A percentile compares a stretch with the other conserved stretches of the same genome.
phyloP scores from a whole-genome alignment of 305 asterid species.

The Euphrasia arctica region DNA sequence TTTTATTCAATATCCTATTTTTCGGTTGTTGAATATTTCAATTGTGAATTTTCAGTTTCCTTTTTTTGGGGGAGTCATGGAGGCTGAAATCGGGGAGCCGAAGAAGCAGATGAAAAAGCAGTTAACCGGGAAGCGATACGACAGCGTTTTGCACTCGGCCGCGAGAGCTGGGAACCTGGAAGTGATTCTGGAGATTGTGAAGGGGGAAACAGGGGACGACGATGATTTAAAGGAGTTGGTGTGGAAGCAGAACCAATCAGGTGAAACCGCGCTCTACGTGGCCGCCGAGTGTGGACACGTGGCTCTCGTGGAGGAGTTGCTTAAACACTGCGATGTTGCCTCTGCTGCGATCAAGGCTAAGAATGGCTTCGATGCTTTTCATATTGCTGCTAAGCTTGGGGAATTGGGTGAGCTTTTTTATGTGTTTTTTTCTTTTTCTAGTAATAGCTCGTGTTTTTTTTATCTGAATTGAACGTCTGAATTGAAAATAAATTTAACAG shows the following conservation, averaged over 20 bases:
- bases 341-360: slow-evolving; percentile 63
- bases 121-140: slow-evolving; percentile 62
- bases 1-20: background rate
- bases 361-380: slow-evolving; percentile 79
- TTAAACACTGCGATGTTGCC: slow-evolving; percentile 44
- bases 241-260: slow-evolving; percentile 64
- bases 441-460: too few relatives aligned
- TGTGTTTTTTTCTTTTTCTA: too few relatives aligned
- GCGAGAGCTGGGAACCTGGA: slow-evolving; percentile 54
- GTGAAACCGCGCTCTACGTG: slow-evolving; percentile 68
- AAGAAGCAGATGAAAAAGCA: slow-evolving; percentile 60
- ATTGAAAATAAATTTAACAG: too few relatives aligned
- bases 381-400: slow-evolving; percentile 75
- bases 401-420: slow-evolving; percentile 42
- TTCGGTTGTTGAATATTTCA: background rate
- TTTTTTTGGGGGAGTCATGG: slow-evolving; percentile 15
- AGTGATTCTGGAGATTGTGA: slow-evolving; percentile 44
- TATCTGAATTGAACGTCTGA: too few relatives aligned
- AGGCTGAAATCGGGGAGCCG: slow-evolving; percentile 10
- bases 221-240: slow-evolving; percentile 41
- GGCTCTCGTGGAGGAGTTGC: slow-evolving; percentile 56
- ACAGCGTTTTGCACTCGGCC: slow-evolving; percentile 59
- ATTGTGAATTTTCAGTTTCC: too few relatives aligned
- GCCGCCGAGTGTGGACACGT: slow-evolving; percentile 64
- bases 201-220: slow-evolving; percentile 26